Base-by-base conservation (phyloP, 2,329 filamentous ascomycete genomes). In the Xylariomycetidae sp. region DNA sequence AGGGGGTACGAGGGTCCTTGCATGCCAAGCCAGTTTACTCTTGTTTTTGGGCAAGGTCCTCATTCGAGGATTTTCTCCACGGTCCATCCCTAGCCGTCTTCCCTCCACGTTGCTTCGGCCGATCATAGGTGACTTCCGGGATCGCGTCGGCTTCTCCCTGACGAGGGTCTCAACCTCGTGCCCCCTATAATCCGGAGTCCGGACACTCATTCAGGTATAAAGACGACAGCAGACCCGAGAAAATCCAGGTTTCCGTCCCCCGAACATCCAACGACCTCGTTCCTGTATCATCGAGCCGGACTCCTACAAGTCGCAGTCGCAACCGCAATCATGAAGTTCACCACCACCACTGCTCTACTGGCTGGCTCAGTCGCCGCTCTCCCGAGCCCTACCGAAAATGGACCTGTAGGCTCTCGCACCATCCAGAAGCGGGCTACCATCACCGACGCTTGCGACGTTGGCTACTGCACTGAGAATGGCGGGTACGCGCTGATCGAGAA, bases 261-360 rank as follows among this genome's bases (percentile, higher is more conserved):
- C n/a, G n/a, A n/a, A n/a, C n/a, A n/a, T n/a, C n/a, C n/a, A n/a
- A n/a, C n/a, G n/a, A n/a, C n/a, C n/a, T n/a, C n/a, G n/a, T n/a
- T n/a, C n/a, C n/a, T n/a, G n/a, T n/a, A n/a, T n/a, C n/a, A n/a
- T n/a, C n/a, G n/a, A n/a, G n/a, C n/a, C n/a, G n/a, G n/a, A n/a
- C n/a, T n/a, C n/a, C 24, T 14, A 14, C 12, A 25, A 14, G 24
- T 25, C 12, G 24, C 15, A 13, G 24, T 14, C 24, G 8, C 24
- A 25, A 25, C n/a, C n/a, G n/a, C n/a, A n/a, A 43, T 33, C 28
- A 50, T 50, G 48, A 50, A 47, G 40, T 46, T 48, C 31, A 38
- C 35, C 27, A 35, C 40, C 32, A 40, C 45, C 24, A 23, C 38
- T 24, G 32, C 40, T 30, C 19, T 46, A 14, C 12, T 50, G 24